Evolutionary conservation across 2,329 filamentous ascomycete genomes (phyloP).

Genomic region (Aspergillus pseudoterreus): DNA sequence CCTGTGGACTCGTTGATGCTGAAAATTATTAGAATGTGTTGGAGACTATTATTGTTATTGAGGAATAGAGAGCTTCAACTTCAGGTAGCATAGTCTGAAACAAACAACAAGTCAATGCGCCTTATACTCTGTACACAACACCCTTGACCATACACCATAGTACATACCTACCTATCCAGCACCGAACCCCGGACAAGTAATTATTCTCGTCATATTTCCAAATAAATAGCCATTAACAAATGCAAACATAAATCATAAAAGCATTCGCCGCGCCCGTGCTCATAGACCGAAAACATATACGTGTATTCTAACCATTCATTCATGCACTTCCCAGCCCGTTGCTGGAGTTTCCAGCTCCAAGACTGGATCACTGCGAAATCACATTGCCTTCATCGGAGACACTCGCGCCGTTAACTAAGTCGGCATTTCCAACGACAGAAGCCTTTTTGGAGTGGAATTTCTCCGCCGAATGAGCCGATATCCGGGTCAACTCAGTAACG

Average conservation of each 20-base stretch:
- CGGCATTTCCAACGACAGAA: conserved; percentile 13
- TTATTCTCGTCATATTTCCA: conserved; percentile 8
- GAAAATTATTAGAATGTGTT: too few species aligned
- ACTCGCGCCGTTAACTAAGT: conserved; percentile 15
- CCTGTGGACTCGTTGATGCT: too few species aligned
- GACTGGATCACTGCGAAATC: neutral
- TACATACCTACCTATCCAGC: neutral
- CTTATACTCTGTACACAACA: conserved; percentile 13
- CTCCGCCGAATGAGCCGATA: conserved; percentile 43
- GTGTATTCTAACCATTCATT: conserved; percentile 19
- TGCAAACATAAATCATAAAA: conserved; percentile 1
- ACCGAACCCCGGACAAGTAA: conserved; percentile 5
- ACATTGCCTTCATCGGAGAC: conserved; percentile 1
- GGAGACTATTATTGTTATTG: too few species aligned
- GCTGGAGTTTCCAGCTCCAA: neutral
- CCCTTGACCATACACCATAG: conserved; percentile 6
- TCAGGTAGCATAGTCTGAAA: too few species aligned
- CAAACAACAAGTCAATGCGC: conserved; percentile 8
- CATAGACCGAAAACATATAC: conserved; percentile 15
- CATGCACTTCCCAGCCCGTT: conserved; percentile 2
- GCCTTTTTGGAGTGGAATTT: conserved; percentile 34
- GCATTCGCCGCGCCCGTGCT: conserved; percentile 21
- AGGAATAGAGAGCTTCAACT: too few species aligned
- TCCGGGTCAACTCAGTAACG: conserved; percentile 71
- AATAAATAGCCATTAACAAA: conserved; percentile 7